These are phyloP conservation scores for Globisporangium paddicum DNA, from an alignment of 352 stramenopile species.

Conservation along the genomic window DNA sequence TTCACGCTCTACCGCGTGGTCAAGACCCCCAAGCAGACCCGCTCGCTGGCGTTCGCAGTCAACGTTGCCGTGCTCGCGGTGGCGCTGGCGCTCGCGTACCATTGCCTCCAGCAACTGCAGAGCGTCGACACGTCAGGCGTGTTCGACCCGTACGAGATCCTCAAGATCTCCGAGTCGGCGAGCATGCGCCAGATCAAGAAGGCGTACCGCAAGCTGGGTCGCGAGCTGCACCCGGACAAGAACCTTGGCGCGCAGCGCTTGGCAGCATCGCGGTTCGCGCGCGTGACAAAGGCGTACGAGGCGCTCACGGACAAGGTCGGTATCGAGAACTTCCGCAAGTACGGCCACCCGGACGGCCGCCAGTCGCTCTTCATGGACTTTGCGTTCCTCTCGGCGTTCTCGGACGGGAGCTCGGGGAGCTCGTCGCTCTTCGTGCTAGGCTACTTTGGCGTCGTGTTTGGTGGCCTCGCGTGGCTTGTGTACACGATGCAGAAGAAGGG, in stretches of 20 bases:
- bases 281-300: constrained; percentile 84
- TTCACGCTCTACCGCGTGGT: constrained; percentile 51
- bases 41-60: constrained; percentile 39
- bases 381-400: constrained; percentile 57
- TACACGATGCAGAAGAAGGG: constrained; percentile 58
- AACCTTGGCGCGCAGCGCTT: constrained; percentile 49
- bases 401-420: constrained; percentile 26
- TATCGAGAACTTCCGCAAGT: constrained; percentile 80
- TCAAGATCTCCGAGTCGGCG: constrained; percentile 54
- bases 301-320: constrained; percentile 64
- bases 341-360: constrained; percentile 72
- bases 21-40: constrained; percentile 37
- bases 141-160: constrained; percentile 86
- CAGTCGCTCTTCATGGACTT: constrained; percentile 76
- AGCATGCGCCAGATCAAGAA: constrained; percentile 66
- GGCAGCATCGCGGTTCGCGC: constrained; percentile 41
- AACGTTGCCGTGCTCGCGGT: constrained; percentile 50
- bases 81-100: constrained; percentile 35
- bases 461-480: constrained; percentile 49
- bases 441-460: constrained; percentile 68
- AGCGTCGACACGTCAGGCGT: constrained; percentile 69
- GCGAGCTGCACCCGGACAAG: constrained; percentile 80
- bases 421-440: constrained; percentile 60
- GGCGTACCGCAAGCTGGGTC: constrained; percentile 60
- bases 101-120: constrained; percentile 56